Evolutionary conservation across 208 protist species (phyloP), one percentile per base, ranked within the genome.

Genomic region (Leishmania tropica): DNA sequence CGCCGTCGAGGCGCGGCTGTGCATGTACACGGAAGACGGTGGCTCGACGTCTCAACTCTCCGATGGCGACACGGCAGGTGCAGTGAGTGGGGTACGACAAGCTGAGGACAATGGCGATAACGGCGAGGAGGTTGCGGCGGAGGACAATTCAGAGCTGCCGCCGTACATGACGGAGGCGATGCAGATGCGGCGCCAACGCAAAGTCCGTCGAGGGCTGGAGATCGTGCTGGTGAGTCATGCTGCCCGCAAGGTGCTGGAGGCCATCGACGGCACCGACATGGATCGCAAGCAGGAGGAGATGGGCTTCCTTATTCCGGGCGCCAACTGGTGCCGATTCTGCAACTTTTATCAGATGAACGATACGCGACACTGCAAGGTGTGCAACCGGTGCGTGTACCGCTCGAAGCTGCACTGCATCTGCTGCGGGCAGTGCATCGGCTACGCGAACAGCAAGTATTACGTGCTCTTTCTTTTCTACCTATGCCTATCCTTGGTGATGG

Each of bases 321-420:
- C 84, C 7, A 78, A 81, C 68, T 87, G 72, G 76, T 97, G 94
- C 83, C 87, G 78, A 19, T 88, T 90, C 79, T 96, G 94, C 83
- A 77, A 71, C 24, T 83, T 93, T 58, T 97, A 95, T 81, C 90
- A 94, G 84, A 84, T 94, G 67, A 83, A 93, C 28, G 85, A 92
- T 51, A 94, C 90, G 37, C 92, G 95, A 35, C 97, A 98, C 88
- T 98, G 97, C 85, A 76, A 58, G 17, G 75, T 75, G 24, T 98
- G 97, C 80, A 81, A 86, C 47, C 83, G 81, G 40, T 99, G 97
- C 78, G 87, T 98, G 28, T 87, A 86, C 64, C 76, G 78, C 45
- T 90, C 91, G 73, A 90, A 97, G 75, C 83, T 96, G 80, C 97
- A 99, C 85, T 97, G 92, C 76, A 60, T 85, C 71, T 98, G 86